Conservation (phyloP, 2,329 filamentous ascomycete genomes). For the Hypoxylon sp. region DNA sequence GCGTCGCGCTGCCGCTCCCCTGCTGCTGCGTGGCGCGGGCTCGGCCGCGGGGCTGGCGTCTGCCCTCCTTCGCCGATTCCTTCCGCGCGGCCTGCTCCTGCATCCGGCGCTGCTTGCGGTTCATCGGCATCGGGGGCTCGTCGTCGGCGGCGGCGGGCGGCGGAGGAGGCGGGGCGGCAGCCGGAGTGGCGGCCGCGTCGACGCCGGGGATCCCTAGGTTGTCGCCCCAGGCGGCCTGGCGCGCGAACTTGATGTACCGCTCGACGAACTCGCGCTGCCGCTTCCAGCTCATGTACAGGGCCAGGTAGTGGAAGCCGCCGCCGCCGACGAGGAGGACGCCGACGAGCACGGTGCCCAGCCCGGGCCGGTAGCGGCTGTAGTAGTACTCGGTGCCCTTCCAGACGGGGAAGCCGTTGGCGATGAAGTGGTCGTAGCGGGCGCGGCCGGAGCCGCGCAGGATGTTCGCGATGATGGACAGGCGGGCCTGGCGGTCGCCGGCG, state of each 20-base stretch:
- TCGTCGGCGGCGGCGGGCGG: conserved; percentile 61
- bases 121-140: conserved; percentile 70
- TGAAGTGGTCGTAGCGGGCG: conserved; percentile 94
- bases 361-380: conserved; percentile 92
- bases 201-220: conserved; percentile 78
- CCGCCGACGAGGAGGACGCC: conserved; percentile 86
- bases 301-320: conserved; percentile 87
- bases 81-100: conserved; percentile 87
- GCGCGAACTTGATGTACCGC: conserved; percentile 89
- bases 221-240: conserved; percentile 90
- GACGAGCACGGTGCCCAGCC: conserved; percentile 83
- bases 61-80: conserved; percentile 69
- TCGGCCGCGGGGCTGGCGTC: conserved; percentile 54
- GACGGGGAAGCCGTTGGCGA: conserved; percentile 89
- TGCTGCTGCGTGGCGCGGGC: conserved; percentile 55
- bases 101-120: conserved; percentile 87
- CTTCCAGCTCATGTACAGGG: conserved; percentile 87
- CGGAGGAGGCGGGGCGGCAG: conserved; percentile 57
- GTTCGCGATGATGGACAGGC: conserved; percentile 84
- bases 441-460: conserved; percentile 84
- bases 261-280: conserved; percentile 91
- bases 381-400: conserved; percentile 99
- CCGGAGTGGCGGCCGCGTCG: conserved; percentile 56
- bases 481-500: conserved; percentile 84
- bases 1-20: conserved; percentile 62